These are phyloP conservation scores for Cordyceps cicadae DNA, from an alignment of 2,329 filamentous ascomycete species.

Conservation along the genomic window DNA sequence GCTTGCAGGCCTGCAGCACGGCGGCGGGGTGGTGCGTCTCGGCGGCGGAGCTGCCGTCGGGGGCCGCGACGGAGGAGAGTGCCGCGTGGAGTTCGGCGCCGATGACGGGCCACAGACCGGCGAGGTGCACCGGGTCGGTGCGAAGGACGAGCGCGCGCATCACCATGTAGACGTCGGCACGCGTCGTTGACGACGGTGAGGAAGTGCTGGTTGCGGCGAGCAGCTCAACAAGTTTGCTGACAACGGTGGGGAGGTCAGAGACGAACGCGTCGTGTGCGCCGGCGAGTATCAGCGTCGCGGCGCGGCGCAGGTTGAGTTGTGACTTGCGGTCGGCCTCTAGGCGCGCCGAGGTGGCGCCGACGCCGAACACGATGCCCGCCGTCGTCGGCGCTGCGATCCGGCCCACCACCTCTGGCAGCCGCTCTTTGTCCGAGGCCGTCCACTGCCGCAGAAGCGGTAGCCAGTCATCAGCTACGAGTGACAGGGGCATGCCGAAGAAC, in stretches of 20 bases:
- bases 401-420: constrained; percentile 69
- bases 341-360: constrained; percentile 85
- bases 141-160: constrained; percentile 74
- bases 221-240: constrained; percentile 82
- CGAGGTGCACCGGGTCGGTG: constrained; percentile 69
- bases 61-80: constrained; percentile 63
- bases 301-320: constrained; percentile 78
- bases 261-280: constrained; percentile 72
- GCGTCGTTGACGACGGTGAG: constrained; percentile 82
- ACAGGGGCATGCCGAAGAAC: constrained; percentile 66
- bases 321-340: constrained; percentile 92
- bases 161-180: constrained; percentile 84
- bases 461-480: constrained; percentile 67
- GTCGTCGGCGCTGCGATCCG: constrained; percentile 79
- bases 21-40: constrained; percentile 71
- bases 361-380: constrained; percentile 96
- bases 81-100: constrained; percentile 78
- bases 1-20: constrained; percentile 84
- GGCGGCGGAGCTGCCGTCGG: constrained; percentile 52
- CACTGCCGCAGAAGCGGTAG: constrained; percentile 77
- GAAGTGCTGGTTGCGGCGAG: constrained; percentile 76
- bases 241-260: constrained; percentile 60
- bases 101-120: constrained; percentile 81
- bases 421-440: constrained; percentile 78
- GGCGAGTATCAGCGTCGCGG: constrained; percentile 71